phyloP scores from a whole-genome alignment of 257 asterid species.

The Solanum chiquidenum region DNA sequence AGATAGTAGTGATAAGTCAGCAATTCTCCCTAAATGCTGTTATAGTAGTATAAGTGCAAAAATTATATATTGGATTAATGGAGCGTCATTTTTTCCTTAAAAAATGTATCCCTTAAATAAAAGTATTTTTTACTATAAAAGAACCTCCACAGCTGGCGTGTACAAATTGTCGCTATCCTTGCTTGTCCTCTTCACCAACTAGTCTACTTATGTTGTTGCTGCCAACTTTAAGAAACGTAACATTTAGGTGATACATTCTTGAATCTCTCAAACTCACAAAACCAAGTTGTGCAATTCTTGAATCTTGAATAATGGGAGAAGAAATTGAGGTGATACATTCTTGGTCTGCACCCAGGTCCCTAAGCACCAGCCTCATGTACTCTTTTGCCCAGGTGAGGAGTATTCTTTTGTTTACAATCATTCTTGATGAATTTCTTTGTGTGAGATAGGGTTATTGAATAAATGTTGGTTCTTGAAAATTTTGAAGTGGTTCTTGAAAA shows the following conservation, averaged over 20 bases:
- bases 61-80: background rate
- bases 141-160: background rate
- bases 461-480: background rate
- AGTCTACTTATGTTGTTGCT: background rate
- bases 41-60: background rate
- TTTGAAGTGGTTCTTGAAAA: background rate
- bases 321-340: conserved; percentile 31
- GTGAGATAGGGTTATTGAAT: background rate
- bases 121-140: background rate
- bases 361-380: conserved; percentile 36
- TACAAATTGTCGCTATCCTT: background rate
- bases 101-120: background rate
- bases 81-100: background rate
- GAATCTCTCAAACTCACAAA: background rate
- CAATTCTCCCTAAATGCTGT: background rate
- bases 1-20: too few species aligned
- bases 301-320: conserved; percentile 14
- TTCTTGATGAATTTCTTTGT: background rate
- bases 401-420: background rate
- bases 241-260: background rate
- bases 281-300: background rate
- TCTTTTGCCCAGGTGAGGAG: conserved; percentile 34
- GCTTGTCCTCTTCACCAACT: background rate
- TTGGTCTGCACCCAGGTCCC: conserved; percentile 45
- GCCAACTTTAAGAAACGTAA: background rate